A percentile compares a stretch with the other conserved stretches of the same genome.
Conservation (phyloP, 1,139 yeast genomes). For the Geotrichum carabidarum region DNA sequence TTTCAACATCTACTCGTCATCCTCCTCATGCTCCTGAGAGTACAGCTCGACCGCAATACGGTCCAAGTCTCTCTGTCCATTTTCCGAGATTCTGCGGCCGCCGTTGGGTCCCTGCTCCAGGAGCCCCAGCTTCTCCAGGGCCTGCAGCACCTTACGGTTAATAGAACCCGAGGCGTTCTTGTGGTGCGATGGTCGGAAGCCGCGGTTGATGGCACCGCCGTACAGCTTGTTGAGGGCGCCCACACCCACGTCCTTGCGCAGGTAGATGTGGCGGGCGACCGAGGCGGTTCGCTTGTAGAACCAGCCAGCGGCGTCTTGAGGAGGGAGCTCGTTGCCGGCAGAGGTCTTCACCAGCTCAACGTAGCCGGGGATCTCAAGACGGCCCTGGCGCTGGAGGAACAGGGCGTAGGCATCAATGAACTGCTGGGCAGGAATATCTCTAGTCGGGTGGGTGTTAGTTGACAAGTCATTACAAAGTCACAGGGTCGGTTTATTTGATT, state of each 20-base stretch:
- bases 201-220: constrained; percentile 99
- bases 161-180: constrained; percentile 98
- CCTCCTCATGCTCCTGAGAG: constrained; percentile 57
- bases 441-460: constrained; percentile 12
- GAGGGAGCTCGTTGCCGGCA: constrained; percentile 98
- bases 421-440: constrained; percentile 99
- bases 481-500: background rate
- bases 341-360: constrained; percentile 99
- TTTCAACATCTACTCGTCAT: constrained; percentile 33
- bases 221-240: constrained; percentile 98
- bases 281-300: constrained; percentile 99
- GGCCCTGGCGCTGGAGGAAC: constrained; percentile 99
- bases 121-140: constrained; percentile 97
- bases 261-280: constrained; percentile 99
- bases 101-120: constrained; percentile 96
- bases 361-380: constrained; percentile 99
- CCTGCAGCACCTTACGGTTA: constrained; percentile 97
- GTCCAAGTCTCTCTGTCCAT: constrained; percentile 99
- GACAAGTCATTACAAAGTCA: background rate
- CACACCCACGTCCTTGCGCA: constrained; percentile 99
- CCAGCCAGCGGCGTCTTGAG: constrained; percentile 99
- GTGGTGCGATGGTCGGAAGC: constrained; percentile 98
- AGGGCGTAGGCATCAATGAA: constrained; percentile 99
- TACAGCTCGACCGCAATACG: constrained; percentile 99
- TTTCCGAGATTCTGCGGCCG: constrained; percentile 99